These are phyloP conservation scores for Veloboletus limbatus DNA, from an alignment of 1,284 basidiomycete genomes.

Conservation along the genomic window DNA sequence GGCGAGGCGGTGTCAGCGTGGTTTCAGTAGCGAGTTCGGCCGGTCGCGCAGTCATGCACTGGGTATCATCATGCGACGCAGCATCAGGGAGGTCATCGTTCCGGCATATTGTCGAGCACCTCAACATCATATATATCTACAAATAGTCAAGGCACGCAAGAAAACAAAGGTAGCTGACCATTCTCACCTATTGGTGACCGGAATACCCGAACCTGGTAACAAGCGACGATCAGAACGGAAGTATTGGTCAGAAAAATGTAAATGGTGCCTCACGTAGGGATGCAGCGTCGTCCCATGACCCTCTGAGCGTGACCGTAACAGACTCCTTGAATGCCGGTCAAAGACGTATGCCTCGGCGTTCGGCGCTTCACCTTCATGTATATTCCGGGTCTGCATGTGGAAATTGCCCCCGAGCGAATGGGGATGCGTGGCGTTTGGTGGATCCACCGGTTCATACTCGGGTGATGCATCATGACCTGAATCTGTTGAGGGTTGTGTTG, in stretches of 20 bases:
- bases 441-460: conserved; percentile 30
- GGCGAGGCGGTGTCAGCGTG: too few relatives aligned
- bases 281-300: conserved; percentile 26
- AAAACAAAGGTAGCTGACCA: neutral
- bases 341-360: conserved; percentile 30
- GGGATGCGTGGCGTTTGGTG: conserved; percentile 10
- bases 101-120: conserved; percentile 19
- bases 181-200: conserved; percentile 31
- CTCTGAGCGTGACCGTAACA: conserved; percentile 33
- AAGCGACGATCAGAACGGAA: conserved; percentile 14
- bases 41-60: neutral
- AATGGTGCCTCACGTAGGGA: conserved; percentile 29
- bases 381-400: conserved; percentile 25
- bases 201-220: conserved; percentile 28
- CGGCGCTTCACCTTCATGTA: conserved; percentile 14
- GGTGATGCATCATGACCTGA: conserved; percentile 32
- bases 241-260: neutral
- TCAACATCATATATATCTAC: conserved; percentile 31
- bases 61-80: conserved; percentile 1
- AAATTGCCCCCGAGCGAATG: conserved; percentile 27
- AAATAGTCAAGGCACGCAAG: conserved; percentile 6
- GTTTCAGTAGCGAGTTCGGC: neutral
- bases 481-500: conserved; percentile 17
- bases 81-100: conserved; percentile 21
- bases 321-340: conserved; percentile 26